These are phyloP conservation scores for Phylloboletellus chloephorus DNA, from an alignment of 1,284 basidiomycete species.

Conservation along the genomic window DNA sequence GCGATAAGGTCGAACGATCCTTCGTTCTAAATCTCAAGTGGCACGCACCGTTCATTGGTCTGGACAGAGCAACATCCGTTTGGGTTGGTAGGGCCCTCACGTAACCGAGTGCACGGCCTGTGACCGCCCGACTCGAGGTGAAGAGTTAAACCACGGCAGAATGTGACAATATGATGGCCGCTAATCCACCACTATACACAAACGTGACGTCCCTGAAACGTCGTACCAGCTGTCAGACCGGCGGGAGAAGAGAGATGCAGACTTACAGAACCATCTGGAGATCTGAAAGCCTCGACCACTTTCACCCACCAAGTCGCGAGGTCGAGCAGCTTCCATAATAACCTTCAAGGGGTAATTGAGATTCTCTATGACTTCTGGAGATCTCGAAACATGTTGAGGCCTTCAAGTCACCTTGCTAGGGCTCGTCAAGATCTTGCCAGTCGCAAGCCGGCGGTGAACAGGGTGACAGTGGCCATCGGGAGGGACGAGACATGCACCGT, in stretches of 20 bases:
- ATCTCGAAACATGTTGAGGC: constrained; percentile 13
- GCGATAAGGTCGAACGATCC: constrained; percentile 25
- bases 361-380: constrained; percentile 13
- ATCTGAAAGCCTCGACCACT: constrained; percentile 19
- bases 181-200: constrained; percentile 18
- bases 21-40: constrained; percentile 19
- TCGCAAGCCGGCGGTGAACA: background rate
- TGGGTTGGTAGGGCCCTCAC: constrained; percentile 15
- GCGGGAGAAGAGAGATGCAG: constrained; percentile 26
- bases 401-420: constrained; percentile 1
- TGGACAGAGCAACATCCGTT: constrained; percentile 13
- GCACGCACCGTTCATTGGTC: constrained; percentile 13
- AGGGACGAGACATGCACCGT: background rate
- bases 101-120: constrained; percentile 18
- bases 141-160: constrained; percentile 23
- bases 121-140: constrained; percentile 10
- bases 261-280: constrained; percentile 15
- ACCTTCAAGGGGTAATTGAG: constrained; percentile 15
- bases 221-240: constrained; percentile 18
- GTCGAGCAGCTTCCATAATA: constrained; percentile 28
- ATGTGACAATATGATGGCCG: constrained; percentile 19
- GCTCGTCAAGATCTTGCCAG: background rate
- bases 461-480: constrained; percentile 1
- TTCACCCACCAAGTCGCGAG: constrained; percentile 13
- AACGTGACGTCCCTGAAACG: constrained; percentile 24